phyloP scores from a whole-genome alignment of 1,284 basidiomycete species.

The Rhodotorula sp. region DNA sequence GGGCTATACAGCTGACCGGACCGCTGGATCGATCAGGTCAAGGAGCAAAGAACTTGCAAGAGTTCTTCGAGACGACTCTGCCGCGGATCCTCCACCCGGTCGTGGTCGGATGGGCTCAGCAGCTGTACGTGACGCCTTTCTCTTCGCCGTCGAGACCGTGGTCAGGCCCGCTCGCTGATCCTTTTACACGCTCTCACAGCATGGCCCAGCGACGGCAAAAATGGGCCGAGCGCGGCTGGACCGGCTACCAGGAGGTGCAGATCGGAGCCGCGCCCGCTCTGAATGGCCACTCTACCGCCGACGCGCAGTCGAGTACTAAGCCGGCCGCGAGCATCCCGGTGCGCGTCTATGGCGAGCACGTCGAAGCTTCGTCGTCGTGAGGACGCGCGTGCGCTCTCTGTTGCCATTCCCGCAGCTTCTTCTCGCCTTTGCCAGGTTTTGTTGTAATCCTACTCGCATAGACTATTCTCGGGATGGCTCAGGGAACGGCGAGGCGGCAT shows the following conservation, averaged over 20 bases:
- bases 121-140: slow-evolving; percentile 19
- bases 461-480: no score
- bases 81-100: slow-evolving; percentile 35
- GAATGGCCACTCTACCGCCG: not conserved
- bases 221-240: slow-evolving; percentile 37
- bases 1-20: not conserved
- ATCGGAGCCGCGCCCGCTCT: not conserved
- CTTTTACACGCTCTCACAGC: slow-evolving; percentile 1
- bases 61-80: slow-evolving; percentile 40
- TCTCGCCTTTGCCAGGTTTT: not conserved
- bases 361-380: not conserved
- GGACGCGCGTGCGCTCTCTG: not conserved
- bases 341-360: slow-evolving; percentile 18
- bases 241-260: slow-evolving; percentile 21
- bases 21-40: slow-evolving; percentile 14
- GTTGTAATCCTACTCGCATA: slow-evolving; percentile 12
- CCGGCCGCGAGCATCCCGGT: slow-evolving; percentile 13
- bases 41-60: slow-evolving; percentile 27
- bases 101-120: slow-evolving; percentile 34
- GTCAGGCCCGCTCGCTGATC: no score
- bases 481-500: no score
- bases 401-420: not conserved
- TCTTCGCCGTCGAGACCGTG: no score
- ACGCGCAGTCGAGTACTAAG: not conserved
- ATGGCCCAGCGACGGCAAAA: slow-evolving; percentile 27